Evolutionary conservation across 2,329 filamentous ascomycete genomes (phyloP), one percentile per base, ranked within the genome.

Genomic region (Tolypocladium tropicale): DNA sequence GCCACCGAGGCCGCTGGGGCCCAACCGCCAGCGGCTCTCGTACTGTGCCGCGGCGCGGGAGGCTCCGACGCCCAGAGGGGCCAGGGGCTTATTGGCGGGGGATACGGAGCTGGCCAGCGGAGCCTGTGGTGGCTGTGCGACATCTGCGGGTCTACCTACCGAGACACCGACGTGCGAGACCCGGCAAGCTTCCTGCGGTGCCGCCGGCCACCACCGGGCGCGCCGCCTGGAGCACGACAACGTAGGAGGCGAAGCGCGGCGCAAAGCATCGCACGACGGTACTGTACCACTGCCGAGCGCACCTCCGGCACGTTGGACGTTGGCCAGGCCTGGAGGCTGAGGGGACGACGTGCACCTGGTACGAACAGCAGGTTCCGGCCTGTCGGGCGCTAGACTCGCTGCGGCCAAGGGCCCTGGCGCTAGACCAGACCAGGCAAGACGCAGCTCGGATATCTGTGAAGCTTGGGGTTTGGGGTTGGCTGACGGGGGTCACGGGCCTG

Each of bases 351-450:
- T n/a, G n/a, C n/a, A n/a, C n/a, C n/a, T n/a, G n/a, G n/a, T n/a
- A n/a, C n/a, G 9, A 11, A 11, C n/a, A 4, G 37, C 18, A 36
- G 34, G 34, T 28, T 30, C 51, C 51, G 51, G 51, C 34, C 11
- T 37, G 23, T 53, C 51, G 53, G 53, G 41, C 41, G 53, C 53
- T 54, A 48, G 39, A 21, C 53, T 30, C n/a, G 37, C 41, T 37
- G 25, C 57, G 52, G 51, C 49, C 43, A 39, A 39, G 28, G 57
- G 57, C 57, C 57, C 58, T 60, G 58, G 48, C 53, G 55, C 60
- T 61, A 60, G 53, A 52, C 60, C 21, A 3, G 53, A 37, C 33
- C 12, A 36, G 60, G 30, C 60, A 60, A 60, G 60, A 10, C 52
- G 48, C 12, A 23, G 52, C 51, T 54, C 39, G 55, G 43, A 39